Base-by-base conservation (phyloP, 805 yeast species). In the Debaryomyces tyrocola region DNA sequence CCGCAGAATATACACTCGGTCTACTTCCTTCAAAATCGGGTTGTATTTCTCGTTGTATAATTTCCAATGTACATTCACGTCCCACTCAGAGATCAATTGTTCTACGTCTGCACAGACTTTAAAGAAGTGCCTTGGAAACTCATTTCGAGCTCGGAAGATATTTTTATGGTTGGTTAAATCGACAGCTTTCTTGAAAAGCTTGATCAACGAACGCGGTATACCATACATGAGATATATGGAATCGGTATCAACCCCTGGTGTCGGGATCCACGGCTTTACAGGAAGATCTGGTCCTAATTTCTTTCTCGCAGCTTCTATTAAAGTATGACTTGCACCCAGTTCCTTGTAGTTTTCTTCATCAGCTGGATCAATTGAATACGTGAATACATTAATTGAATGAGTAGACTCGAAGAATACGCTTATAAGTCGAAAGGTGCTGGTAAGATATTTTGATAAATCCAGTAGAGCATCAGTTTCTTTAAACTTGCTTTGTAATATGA, bases 81-180 rank as follows among this genome's bases (percentile, higher is more conserved):
- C 65, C 84, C 84, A 80, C 41, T 61, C 67, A 38, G 72, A 47
- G 17, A 80, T 57, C 33, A 69, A 73, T 45, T 79, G 83, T 49
- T 79, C 83, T 2, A 75, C 54, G 43, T 79, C 83, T 43, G 83
- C 79, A 52, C 84, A 79, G 2, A 79, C 64, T 44, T 70, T 68
- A 4, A 84, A 83, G 55, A 78, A 80, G 52, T 79, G 80, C 36
- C 84, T 62, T 0, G 84, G 84, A 37, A 66, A 70, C 29, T 72
- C 67, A 20, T 70, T 68, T 24, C 59, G 53, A 7, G 50, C 53
- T 42, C 52, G 48, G 54, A 80, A 80, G 49, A 75, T 73, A 47
- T 76, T 72, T 53, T 77, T 74, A 53, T 79, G 83, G 55, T 80
- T 80, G 2, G 84, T 67, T 37, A 80, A 60, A 20, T 67, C 70